Base-by-base conservation (phyloP, 768 basidiomycete genomes). In the Austroboletus festivus region DNA sequence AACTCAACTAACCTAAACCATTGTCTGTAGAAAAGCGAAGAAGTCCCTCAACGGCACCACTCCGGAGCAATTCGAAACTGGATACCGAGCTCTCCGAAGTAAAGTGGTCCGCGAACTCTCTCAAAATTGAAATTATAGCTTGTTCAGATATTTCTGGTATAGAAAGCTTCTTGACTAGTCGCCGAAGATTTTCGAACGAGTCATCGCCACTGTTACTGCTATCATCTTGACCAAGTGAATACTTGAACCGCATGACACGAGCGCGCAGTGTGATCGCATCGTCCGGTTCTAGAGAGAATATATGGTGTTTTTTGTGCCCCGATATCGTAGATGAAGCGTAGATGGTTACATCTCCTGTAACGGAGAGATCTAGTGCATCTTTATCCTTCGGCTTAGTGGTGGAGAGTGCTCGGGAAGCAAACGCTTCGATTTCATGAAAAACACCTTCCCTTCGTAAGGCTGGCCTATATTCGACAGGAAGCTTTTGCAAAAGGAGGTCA, bases 361-460 rank as follows among this genome's bases (percentile, higher is more conserved):
- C 59, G 12, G 71, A 61, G 12, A 59, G 45, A 19, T 74, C 67
- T 12, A 69, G 59, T 7, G 55, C 54, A 22, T 69, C 65, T 52
- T 69, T 71, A 40, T 73, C 74, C 52, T 83, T 86, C 7, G 73
- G 47, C 58, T 78, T 82, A 13, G 73, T 58, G 0, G 81, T 73
- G 5, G 77, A 72, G 30, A 95, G 71, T 8, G 77, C 62, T 42
- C 85, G 79, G 12, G 76, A 76, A 7, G 92, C 86, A 23, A 94
- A 71, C 9, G 72, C 65, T 55, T 93, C 93, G 31, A 99, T 83
- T 65, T 98, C 96, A 67, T 97, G 89, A 67, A 96, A 85, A 23
- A 98, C 96, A 9, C 96, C 96, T 70, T 99, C 95, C 23, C 94
- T 79, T 19, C 90, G 83, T 77, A 98, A 93, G 0, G 86, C 83